Conservation (phyloP, 331 rosid species). For the Quercus tomentella region DNA sequence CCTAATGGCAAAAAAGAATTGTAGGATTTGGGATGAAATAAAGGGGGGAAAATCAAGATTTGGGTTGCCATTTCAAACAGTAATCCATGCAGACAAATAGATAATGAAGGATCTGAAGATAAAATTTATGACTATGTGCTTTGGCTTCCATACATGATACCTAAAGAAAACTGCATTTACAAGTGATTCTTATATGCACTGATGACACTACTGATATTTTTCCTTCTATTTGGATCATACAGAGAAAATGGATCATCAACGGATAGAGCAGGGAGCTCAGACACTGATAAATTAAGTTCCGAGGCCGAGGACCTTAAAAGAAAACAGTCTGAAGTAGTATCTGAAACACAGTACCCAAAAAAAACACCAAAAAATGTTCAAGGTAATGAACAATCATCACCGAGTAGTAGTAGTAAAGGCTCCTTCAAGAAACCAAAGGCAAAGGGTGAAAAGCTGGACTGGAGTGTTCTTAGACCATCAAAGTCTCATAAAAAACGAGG, state of each 20-base stretch:
- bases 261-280: conserved; percentile 35
- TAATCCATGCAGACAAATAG: background rate
- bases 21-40: too few species aligned
- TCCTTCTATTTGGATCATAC: conserved; percentile 25
- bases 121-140: background rate
- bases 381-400: conserved; percentile 28
- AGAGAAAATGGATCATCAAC: conserved; percentile 48
- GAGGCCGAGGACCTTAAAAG: conserved; percentile 50
- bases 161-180: background rate
- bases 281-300: conserved; percentile 5
- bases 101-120: background rate
- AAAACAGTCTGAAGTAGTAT: conserved; percentile 40
- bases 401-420: conserved; percentile 36
- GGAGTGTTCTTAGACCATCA: conserved; percentile 71
- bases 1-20: too few species aligned
- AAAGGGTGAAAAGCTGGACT: conserved; percentile 56
- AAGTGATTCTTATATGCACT: background rate
- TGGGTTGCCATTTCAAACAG: too few species aligned
- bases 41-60: too few species aligned
- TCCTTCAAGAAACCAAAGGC: conserved; percentile 64
- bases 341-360: conserved; percentile 42
- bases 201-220: background rate
- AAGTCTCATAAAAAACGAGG: conserved; percentile 36
- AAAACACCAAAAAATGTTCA: conserved; percentile 49
- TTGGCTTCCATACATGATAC: background rate